These are phyloP conservation scores for Tolypocladium inflatum DNA, from an alignment of 2,329 filamentous ascomycete genomes.

Conservation along the genomic window DNA sequence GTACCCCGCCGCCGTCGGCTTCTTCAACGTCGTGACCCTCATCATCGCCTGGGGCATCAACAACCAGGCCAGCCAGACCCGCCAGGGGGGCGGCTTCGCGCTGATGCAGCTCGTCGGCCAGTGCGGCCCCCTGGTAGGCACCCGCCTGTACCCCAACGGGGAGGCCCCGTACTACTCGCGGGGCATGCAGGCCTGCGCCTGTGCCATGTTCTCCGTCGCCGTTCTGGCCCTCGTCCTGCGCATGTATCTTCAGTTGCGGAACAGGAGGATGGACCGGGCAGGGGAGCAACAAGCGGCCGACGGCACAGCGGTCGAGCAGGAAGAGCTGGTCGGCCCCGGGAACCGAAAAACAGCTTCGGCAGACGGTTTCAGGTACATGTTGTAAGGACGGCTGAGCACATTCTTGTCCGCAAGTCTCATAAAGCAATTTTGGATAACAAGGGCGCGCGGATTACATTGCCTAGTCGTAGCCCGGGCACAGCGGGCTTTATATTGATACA, in stretches of 20 bases:
- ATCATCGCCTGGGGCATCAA: conserved; percentile 86
- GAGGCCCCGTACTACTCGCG: conserved; percentile 52
- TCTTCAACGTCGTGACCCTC: conserved; percentile 76
- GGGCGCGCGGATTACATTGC: background rate
- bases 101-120: conserved; percentile 76
- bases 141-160: conserved; percentile 50
- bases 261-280: conserved; percentile 31
- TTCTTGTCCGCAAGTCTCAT: too few species aligned
- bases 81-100: conserved; percentile 68
- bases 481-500: background rate
- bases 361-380: conserved; percentile 35
- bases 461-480: background rate
- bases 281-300: conserved; percentile 15
- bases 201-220: conserved; percentile 53
- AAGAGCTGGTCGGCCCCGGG: conserved; percentile 26
- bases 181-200: conserved; percentile 54
- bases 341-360: conserved; percentile 10
- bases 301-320: conserved; percentile 23
- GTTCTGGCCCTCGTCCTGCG: conserved; percentile 44
- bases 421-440: background rate
- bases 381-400: conserved; percentile 18
- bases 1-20: conserved; percentile 70
- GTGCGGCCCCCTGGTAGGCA: conserved; percentile 64
- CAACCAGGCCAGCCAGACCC: conserved; percentile 62
- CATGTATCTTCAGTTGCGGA: conserved; percentile 40